Percentiles rank a stretch among this genome's conserved stretches.
These are phyloP conservation scores for Umbelopsis isabellina DNA, from an alignment of 192 early-diverging fungal species.

Conservation along the genomic window DNA sequence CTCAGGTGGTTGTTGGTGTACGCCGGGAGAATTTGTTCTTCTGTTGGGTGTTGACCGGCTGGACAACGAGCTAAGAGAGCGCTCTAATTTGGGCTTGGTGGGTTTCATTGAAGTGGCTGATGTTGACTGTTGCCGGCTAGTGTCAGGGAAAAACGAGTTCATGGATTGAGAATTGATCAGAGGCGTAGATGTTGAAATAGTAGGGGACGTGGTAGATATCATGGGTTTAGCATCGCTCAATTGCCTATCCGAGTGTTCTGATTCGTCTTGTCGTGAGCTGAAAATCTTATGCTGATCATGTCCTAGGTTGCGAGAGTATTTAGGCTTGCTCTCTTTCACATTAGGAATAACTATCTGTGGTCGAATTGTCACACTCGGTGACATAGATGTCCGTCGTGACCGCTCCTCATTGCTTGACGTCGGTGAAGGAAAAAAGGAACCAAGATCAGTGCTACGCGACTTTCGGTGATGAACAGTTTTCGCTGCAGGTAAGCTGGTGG, in stretches of 20 bases:
- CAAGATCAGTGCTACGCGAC: conserved; percentile 13
- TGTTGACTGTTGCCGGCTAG: not conserved
- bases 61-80: not conserved
- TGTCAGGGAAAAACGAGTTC: too few relatives aligned
- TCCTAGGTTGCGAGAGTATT: not conserved
- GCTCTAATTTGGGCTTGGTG: not conserved
- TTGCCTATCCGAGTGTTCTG: not conserved
- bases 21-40: not conserved
- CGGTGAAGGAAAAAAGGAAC: not conserved
- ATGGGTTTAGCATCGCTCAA: conserved; percentile 29
- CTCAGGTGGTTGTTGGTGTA: not conserved
- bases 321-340: not conserved
- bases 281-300: not conserved
- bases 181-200: conserved; percentile 33
- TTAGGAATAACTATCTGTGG: conserved; percentile 26
- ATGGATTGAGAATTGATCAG: conserved; percentile 2
- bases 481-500: not conserved
- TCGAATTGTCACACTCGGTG: conserved; percentile 26
- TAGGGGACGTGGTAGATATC: conserved; percentile 36
- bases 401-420: not conserved
- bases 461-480: conserved; percentile 10
- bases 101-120: not conserved
- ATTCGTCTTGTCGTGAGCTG: not conserved
- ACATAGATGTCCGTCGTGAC: conserved; percentile 4
- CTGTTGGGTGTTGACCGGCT: not conserved